A percentile compares a stretch with the other conserved stretches of the same genome.
phyloP scores from a whole-genome alignment of 495 filamentous ascomycete genomes.

The Penicillium argentinense region DNA sequence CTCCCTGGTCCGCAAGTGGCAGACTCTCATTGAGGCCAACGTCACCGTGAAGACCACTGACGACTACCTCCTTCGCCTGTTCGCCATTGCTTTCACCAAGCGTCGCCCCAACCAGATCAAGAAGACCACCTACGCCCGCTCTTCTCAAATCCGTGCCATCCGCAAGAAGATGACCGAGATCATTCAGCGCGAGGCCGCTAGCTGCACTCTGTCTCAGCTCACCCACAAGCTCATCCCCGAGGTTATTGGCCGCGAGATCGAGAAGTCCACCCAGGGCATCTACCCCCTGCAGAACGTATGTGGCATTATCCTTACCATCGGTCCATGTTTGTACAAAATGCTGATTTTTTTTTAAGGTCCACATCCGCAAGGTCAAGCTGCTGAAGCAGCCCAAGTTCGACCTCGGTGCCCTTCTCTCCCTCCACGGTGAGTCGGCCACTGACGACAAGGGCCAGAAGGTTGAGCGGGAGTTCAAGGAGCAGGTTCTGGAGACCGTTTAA shows the following conservation, averaged over 20 bases:
- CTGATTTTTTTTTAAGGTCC: slow-evolving; percentile 65
- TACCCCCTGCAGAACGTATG: slow-evolving; percentile 98
- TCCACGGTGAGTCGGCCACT: slow-evolving; percentile 94
- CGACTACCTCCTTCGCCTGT: slow-evolving; percentile 97
- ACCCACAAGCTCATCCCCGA: slow-evolving; percentile 98
- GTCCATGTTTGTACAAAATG: too few species aligned
- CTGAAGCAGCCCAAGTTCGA: slow-evolving; percentile 98
- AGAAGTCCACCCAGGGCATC: slow-evolving; percentile 98
- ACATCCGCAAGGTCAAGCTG: slow-evolving; percentile 99
- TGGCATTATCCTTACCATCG: slow-evolving; percentile 8
- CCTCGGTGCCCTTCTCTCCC: slow-evolving; percentile 87
- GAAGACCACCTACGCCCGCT: slow-evolving; percentile 97
- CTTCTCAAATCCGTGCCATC: slow-evolving; percentile 94
- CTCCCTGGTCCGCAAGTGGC: slow-evolving; percentile 99
- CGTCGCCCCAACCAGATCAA: slow-evolving; percentile 98
- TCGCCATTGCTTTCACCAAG: slow-evolving; percentile 99
- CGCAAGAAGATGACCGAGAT: slow-evolving; percentile 99
- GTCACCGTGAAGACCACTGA: slow-evolving; percentile 99
- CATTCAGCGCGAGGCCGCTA: slow-evolving; percentile 91
- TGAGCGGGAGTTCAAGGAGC: slow-evolving; percentile 98
- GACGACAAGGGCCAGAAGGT: slow-evolving; percentile 98
- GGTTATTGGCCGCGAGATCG: slow-evolving; percentile 98
- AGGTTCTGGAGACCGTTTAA: slow-evolving; percentile 90
- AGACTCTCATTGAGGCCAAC: slow-evolving; percentile 98
- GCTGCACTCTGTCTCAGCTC: slow-evolving; percentile 90